Base-by-base conservation (phyloP, 768 basidiomycete genomes). In the Clavulina sp. region DNA sequence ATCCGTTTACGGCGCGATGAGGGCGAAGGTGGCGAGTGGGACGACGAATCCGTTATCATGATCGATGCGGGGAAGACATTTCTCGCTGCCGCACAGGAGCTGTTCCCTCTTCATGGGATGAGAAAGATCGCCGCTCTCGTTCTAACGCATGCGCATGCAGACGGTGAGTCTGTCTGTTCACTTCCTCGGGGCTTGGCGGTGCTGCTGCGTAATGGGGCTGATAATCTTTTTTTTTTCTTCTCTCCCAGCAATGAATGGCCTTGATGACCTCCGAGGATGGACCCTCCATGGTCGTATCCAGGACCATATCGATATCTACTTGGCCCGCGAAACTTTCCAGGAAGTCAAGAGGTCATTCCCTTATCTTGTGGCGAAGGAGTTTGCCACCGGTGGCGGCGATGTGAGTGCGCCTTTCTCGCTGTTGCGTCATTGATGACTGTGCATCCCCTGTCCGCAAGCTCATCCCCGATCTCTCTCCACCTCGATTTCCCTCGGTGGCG, bases 41-140 rank as follows among this genome's bases (percentile, higher is more conserved):
- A 53, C 48, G 49, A 51, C 18, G 5, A 26, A 49, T 24, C 32
- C 32, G 40, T 23, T 30, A 28, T 89, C 52, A 73, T 88, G 13
- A 77, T 89, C 58, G 86, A 89, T 65, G 82, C 78, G 19, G 86
- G 86, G 49, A 89, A 89, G 68, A 86, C 78, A 52, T 89, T 88
- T 63, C 76, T 78, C 60, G 68, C 68, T 7, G 67, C 73, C 26
- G 71, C 73, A 4, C 53, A 69, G 31, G 54, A 54, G 24, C 53
- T 40, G 41, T 78, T 79, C 59, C 84, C 85, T 1, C 77, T 77
- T 62, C 80, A 81, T 62, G 77, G 76, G 2, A 65, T 93, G 40
- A 70, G 87, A 58, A 66, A 70, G 55, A 80, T 83, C 50, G 78
- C 84, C 58, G 79, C 76, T 38, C 70, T 93, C 6, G 67, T 95